These are phyloP conservation scores for Coemansia sp. DNA, from an alignment of 192 early-diverging fungal genomes.

Conservation along the genomic window DNA sequence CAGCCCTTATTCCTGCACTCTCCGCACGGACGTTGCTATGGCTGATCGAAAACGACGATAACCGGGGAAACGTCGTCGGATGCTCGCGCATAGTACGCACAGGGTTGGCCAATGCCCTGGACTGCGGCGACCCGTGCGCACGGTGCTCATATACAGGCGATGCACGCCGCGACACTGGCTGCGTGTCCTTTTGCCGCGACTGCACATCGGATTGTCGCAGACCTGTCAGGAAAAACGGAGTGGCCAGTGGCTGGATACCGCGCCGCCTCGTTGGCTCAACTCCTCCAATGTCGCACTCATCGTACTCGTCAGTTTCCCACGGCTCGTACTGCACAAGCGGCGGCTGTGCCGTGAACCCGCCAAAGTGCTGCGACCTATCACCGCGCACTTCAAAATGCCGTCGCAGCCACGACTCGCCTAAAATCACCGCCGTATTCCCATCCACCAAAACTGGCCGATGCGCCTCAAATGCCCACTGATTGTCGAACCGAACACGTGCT, in stretches of 20 bases:
- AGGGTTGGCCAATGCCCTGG: conserved; percentile 1
- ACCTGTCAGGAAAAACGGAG: conserved; percentile 40
- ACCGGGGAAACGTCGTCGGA: conserved; percentile 37
- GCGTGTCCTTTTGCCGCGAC: conserved; percentile 10
- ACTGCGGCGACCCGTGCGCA: conserved; percentile 9
- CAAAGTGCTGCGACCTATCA: conserved; percentile 51
- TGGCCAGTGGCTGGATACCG: conserved; percentile 34
- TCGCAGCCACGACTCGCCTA: conserved; percentile 48
- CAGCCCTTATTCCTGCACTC: background rate
- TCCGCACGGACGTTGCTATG: conserved; percentile 52
- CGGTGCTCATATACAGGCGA: conserved; percentile 24
- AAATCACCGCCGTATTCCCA: conserved; percentile 47
- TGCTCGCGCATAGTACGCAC: conserved; percentile 16
- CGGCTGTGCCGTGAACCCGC: conserved; percentile 24
- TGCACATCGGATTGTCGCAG: conserved; percentile 17
- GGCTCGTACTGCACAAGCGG: conserved; percentile 37
- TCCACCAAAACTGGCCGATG: conserved; percentile 34
- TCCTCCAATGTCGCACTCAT: conserved; percentile 11
- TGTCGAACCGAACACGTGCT: conserved; percentile 32
- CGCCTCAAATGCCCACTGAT: conserved; percentile 39
- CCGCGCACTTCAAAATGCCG: conserved; percentile 47
- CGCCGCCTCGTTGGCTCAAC: conserved; percentile 17
- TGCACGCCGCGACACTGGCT: conserved; percentile 20
- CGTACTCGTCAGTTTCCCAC: conserved; percentile 45
- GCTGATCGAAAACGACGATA: conserved; percentile 52